Conservation (phyloP, 2,329 filamentous ascomycete genomes). For the Cercospora sojina region DNA sequence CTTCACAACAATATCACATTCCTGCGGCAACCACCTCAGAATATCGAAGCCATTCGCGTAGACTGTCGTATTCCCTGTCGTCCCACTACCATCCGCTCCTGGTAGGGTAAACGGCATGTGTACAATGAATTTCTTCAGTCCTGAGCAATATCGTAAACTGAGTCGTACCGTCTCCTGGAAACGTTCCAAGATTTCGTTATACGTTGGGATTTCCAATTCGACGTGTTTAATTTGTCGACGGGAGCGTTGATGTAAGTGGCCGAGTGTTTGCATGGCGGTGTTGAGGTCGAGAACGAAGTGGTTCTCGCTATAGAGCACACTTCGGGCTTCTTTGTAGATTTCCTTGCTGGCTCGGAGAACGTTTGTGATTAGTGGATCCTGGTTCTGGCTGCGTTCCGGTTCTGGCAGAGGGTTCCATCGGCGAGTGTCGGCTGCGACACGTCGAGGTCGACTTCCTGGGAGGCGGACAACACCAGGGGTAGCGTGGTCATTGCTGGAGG, state of each 20-base stretch:
- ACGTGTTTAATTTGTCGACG: slow-evolving; percentile 47
- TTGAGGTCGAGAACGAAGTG: slow-evolving; percentile 42
- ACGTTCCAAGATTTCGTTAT: slow-evolving; percentile 49
- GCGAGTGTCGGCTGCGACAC: neutral
- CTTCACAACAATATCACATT: slow-evolving; percentile 44
- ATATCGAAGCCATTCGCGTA: slow-evolving; percentile 52
- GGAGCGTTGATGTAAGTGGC: slow-evolving; percentile 44
- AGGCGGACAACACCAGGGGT: neutral
- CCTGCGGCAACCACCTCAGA: slow-evolving; percentile 46
- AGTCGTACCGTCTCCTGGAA: slow-evolving; percentile 50
- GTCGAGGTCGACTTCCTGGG: neutral
- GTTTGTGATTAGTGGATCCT: slow-evolving; percentile 41
- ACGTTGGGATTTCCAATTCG: slow-evolving; percentile 46
- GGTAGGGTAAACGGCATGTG: slow-evolving; percentile 39
- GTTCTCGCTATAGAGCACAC: slow-evolving; percentile 44
- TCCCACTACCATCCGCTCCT: slow-evolving; percentile 34
- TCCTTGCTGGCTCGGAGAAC: slow-evolving; percentile 43
- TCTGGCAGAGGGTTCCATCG: slow-evolving; percentile 9
- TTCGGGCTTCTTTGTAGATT: slow-evolving; percentile 45
- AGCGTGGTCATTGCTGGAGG: neutral
- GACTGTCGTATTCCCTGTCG: slow-evolving; percentile 42
- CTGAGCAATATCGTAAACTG: slow-evolving; percentile 48
- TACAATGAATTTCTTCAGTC: slow-evolving; percentile 45
- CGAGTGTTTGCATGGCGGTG: slow-evolving; percentile 42
- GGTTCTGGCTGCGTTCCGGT: slow-evolving; percentile 29